Base-by-base conservation (phyloP, 352 stramenopile species). In the Aphanomyces invadans region DNA sequence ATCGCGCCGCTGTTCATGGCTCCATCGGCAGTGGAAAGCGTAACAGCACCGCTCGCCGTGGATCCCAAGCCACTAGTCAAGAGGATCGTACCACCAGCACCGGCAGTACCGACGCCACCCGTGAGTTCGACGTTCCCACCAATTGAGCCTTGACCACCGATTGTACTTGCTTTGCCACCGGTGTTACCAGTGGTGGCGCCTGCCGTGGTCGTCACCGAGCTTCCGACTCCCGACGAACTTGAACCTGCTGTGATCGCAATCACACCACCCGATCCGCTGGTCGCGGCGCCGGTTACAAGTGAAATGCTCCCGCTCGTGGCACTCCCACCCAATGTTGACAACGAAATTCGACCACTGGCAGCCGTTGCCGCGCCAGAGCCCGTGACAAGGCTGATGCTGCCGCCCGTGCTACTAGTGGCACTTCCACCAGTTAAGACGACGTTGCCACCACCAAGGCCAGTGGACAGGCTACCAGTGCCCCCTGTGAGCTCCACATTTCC, bases 401-500 rank as follows among this genome's bases (percentile, higher is more conserved):
- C 55, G 23, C 53, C 53, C 29, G 29, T 65, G 33, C 38, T 65
- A 11, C 36, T 4, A n/a, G 38, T 31, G 9, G 36, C 59, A 25
- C 17, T n/a, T 2, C 59, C 59, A 55, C 59, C 59, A 21, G 36
- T 57, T 15, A 65, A 23, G 51, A 65, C 42, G 11, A 65, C 32
- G 32, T 55, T 65, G 10, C 59, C 59, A 23, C 59, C 59, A 28
- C 59, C 38, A 17, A 55, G 36, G 51, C 74, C 68, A 38, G 71
- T 76, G 26, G 48, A 51, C 19, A n/a, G 28, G 29, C 61, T 62
- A 55, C 74, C 77, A n/a, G 48, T 62, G n/a, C 80, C 80, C 53
- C 74, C 85, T 23, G 72, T 76, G 9, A 89, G 71, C 19, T 70
- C 45, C 46, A 89, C 69, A 4, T 66, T 63, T 7, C 59, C 59